A percentile compares a stretch with the other conserved stretches of the same genome.
Evolutionary conservation across 2,329 filamentous ascomycete species (phyloP).

Genomic region (Akanthomyces lecanii): DNA sequence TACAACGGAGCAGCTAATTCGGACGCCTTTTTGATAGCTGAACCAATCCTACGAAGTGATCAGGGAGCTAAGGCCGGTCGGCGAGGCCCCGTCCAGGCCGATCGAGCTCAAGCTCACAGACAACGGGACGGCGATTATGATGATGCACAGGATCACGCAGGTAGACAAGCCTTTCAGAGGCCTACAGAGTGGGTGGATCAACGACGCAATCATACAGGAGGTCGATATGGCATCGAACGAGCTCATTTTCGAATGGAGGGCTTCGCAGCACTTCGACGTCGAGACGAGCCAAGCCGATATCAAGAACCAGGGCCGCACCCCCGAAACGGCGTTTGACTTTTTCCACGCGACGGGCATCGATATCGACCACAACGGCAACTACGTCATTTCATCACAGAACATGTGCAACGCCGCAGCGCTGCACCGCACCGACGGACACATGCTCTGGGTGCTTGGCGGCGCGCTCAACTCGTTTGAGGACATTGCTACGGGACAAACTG

Average conservation of each 20-base stretch:
- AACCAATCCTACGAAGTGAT: slow-evolving; percentile 28
- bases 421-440: slow-evolving; percentile 24
- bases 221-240: slow-evolving; percentile 46
- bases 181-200: slow-evolving; percentile 26
- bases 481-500: slow-evolving; percentile 56
- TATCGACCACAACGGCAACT: slow-evolving; percentile 45
- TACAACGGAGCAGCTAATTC: neutral
- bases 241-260: slow-evolving; percentile 45
- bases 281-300: slow-evolving; percentile 18
- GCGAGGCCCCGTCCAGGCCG: slow-evolving; percentile 24
- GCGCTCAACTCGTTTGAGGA: slow-evolving; percentile 41
- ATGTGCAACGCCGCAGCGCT: slow-evolving; percentile 44
- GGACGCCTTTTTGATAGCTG: slow-evolving; percentile 23
- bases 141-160: slow-evolving; percentile 31
- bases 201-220: slow-evolving; percentile 39
- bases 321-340: slow-evolving; percentile 44
- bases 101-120: slow-evolving; percentile 40
- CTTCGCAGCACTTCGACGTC: slow-evolving; percentile 28
- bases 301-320: slow-evolving; percentile 22
- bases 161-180: slow-evolving; percentile 26
- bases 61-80: slow-evolving; percentile 24
- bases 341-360: slow-evolving; percentile 57
- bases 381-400: slow-evolving; percentile 50
- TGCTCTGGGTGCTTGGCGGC: slow-evolving; percentile 51
- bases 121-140: slow-evolving; percentile 37